Conservation (phyloP, 768 basidiomycete species). For the Scleroderma citrinum region DNA sequence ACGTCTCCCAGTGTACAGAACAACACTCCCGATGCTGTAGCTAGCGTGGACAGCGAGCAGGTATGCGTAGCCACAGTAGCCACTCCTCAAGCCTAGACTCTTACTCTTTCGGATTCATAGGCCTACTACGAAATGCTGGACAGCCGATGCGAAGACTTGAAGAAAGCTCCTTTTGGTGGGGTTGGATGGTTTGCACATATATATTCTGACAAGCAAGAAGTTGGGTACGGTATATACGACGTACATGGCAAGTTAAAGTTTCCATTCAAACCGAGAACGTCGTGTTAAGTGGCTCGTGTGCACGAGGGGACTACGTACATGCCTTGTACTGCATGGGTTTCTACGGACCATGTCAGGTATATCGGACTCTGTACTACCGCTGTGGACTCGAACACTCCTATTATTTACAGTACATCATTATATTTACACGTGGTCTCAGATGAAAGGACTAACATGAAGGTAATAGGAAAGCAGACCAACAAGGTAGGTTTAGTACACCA, state of each 20-base stretch:
- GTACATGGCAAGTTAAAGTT: constrained; percentile 49
- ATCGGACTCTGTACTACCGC: too few species aligned
- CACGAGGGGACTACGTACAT: too few species aligned
- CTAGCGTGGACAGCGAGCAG: constrained; percentile 54
- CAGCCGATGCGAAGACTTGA: constrained; percentile 55
- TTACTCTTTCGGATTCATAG: constrained; percentile 25
- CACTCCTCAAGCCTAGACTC: too few species aligned
- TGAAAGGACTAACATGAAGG: too few species aligned
- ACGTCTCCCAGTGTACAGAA: constrained; percentile 59
- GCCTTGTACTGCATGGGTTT: too few species aligned
- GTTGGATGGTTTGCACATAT: constrained; percentile 83
- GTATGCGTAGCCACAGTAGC: constrained; percentile 33
- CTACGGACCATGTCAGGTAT: too few species aligned
- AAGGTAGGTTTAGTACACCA: too few species aligned
- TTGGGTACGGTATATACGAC: constrained; percentile 68
- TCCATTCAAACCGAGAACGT: constrained; percentile 53
- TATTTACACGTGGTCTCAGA: too few species aligned
- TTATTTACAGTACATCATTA: too few species aligned
- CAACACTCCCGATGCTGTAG: constrained; percentile 56
- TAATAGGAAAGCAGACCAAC: too few species aligned
- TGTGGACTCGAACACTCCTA: too few species aligned
- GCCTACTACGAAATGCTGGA: constrained; percentile 63
- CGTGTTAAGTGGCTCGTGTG: constrained; percentile 37
- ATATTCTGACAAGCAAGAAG: constrained; percentile 58
- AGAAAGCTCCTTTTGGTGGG: constrained; percentile 52